Base-by-base conservation (phyloP, 2,329 filamentous ascomycete genomes). In the Ophiostoma triangulosporum region DNA sequence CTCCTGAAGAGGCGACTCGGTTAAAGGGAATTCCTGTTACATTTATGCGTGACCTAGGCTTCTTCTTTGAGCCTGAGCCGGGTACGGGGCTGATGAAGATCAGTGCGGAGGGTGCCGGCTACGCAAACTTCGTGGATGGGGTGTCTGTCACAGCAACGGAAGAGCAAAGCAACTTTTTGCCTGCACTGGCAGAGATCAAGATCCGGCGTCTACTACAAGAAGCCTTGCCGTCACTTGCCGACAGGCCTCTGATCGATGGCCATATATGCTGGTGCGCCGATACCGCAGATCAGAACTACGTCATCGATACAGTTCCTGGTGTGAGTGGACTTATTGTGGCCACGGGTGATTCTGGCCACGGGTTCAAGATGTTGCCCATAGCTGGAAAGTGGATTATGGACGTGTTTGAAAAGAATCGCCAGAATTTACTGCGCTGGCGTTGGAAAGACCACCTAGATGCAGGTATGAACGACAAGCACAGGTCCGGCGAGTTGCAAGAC, bases 11-110 rank as follows among this genome's bases (percentile, higher is more conserved):
- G 62, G 71, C 74, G 0, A 69, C 72, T 4, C 65, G 65, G 6
- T 70, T 83, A 0, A 70, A 73, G 1, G 75, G 75, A 2, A 77
- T 83, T 14, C 79, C 80, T 0, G 76, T 81, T 0, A 78, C 74
- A 0, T 80, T 81, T 54, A 73, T 74, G 1, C 71, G 79, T 2
- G 80, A 83, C 56, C 65, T 83, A 0, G 79, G 79, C 0, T 83
- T 83, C 67, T 78, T 81, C 65, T 83, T 83, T 54, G 80, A 83
- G 62, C 79, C 80, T 0, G 80, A 83, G 58, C 73, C 70, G 0
- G 68, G 71, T 56, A 81, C 78, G 0, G 71, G 72, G 20, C 62
- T 81, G 4, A 65, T 83, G 35, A 83, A 83, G 64, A 61, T 83
- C 5, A 81, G 77, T 57, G 77, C 78, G 0, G 70, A 76, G 61